These are phyloP conservation scores for Candida berthetii DNA, from an alignment of 805 yeast species.

Conservation along the genomic window DNA sequence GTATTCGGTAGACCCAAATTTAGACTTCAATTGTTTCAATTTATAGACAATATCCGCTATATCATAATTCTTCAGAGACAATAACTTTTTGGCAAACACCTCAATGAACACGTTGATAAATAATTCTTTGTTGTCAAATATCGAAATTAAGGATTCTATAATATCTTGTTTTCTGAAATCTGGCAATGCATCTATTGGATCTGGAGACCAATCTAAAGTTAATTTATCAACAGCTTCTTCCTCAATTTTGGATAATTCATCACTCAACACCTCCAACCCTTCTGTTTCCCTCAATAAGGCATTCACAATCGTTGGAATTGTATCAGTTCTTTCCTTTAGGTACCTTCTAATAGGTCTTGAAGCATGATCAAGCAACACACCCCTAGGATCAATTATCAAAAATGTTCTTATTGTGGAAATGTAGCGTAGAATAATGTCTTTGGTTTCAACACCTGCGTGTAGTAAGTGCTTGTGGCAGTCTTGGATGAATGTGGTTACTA, in stretches of 20 bases:
- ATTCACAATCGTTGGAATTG: slow-evolving; percentile 60
- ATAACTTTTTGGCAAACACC: slow-evolving; percentile 51
- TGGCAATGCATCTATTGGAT: slow-evolving; percentile 86
- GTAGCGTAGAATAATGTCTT: slow-evolving; percentile 62
- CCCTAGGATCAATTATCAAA: slow-evolving; percentile 75
- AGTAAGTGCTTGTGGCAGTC: slow-evolving; percentile 42
- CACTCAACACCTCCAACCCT: slow-evolving; percentile 29
- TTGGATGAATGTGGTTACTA: slow-evolving; percentile 44
- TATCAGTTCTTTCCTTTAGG: slow-evolving; percentile 67
- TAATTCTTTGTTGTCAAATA: slow-evolving; percentile 62
- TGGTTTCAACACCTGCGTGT: slow-evolving; percentile 79
- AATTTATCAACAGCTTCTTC: slow-evolving; percentile 10
- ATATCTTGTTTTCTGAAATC: slow-evolving; percentile 71
- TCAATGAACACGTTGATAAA: slow-evolving; percentile 61
- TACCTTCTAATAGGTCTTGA: slow-evolving; percentile 70
- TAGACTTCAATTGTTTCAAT: slow-evolving; percentile 47
- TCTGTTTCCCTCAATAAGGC: slow-evolving; percentile 44
- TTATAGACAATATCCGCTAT: slow-evolving; percentile 33
- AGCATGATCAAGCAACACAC: slow-evolving; percentile 74
- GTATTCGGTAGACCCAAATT: slow-evolving; percentile 57
- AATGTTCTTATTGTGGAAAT: slow-evolving; percentile 69
- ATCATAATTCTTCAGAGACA: slow-evolving; percentile 29
- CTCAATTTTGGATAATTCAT: slow-evolving; percentile 34
- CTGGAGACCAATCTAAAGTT: slow-evolving; percentile 65
- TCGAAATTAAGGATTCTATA: slow-evolving; percentile 63